Base-by-base conservation (phyloP, 371 early-diverging fungal species). In the Astathelohania contejeani region DNA sequence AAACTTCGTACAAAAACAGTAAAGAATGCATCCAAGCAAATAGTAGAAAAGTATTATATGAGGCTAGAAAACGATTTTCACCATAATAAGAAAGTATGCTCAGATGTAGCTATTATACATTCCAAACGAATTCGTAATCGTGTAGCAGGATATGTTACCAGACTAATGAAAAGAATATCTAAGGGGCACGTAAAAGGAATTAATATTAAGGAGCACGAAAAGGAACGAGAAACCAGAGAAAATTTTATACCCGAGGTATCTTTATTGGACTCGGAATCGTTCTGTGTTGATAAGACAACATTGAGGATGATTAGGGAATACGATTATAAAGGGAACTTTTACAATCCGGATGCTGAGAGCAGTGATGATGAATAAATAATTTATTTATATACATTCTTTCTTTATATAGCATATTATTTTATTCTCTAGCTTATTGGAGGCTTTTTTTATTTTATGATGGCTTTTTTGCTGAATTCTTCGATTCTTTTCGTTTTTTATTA, bases 101-200 rank as follows among this genome's bases (percentile, higher is more conserved):
- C 84, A 76, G 93, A 91, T 76, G 91, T 93, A 56, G 89, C 97
- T 66, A 83, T 89, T 75, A 90, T 95, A 68, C 79, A 89, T 66
- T 85, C 91, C 73, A 97, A 99, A 86, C 87, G 92, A 71, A 84
- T 96, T 71, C 85, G 93, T 77, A 99, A 99, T 85, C 90, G 93
- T 84, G 90, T 99, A 71, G 95, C 97, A 69, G 99, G 99, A 69
- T 97, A 91, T 85, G 90, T 94, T 76, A 99, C 99, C 66, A 92
- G 91, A 77, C 81, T 99, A 81, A 92, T 93, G 91, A 88, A 88
- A 80, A 88, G 97, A 79, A 90, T 96, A 63, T 87, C 89, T 76
- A 84, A 87, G 66, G 94, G 94, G 53, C 90, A 89, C 60, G 96
- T 95, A 62, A 90, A 90, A 77, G 95, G 95, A 76, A 90, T 97